Evolutionary conservation across 352 stramenopile species (phyloP).

Genomic region (Phytophthora sojae): DNA sequence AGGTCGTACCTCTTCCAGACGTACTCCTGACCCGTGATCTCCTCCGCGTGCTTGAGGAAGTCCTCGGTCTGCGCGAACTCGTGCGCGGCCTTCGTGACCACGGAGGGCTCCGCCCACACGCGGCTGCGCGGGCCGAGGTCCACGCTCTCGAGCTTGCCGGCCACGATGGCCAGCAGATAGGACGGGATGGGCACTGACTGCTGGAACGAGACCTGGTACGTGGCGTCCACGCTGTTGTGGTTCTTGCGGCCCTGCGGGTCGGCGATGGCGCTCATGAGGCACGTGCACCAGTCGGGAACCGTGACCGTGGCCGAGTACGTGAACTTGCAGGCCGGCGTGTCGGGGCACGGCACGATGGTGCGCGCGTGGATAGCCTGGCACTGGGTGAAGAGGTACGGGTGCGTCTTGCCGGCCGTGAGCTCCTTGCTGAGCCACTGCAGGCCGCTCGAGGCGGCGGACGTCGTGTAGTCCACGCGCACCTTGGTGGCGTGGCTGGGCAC

Average conservation of each 20-base stretch:
- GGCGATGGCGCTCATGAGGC: conserved; percentile 91
- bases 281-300: conserved; percentile 93
- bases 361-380: conserved; percentile 96
- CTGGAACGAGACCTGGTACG: conserved; percentile 72
- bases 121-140: conserved; percentile 89
- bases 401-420: conserved; percentile 94
- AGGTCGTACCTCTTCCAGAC: conserved; percentile 98
- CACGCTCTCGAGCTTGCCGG: conserved; percentile 89
- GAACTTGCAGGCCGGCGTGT: conserved; percentile 94
- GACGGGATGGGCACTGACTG: conserved; percentile 95
- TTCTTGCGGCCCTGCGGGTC: conserved; percentile 34
- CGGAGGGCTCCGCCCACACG: conserved; percentile 95
- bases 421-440: conserved; percentile 93
- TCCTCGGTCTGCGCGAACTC: conserved; percentile 97
- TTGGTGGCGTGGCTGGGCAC: conserved; percentile 54
- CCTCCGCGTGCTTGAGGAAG: conserved; percentile 93
- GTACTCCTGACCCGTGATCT: conserved; percentile 93
- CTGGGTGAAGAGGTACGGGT: conserved; percentile 96
- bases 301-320: conserved; percentile 94
- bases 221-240: conserved; percentile 32
- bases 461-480: conserved; percentile 85
- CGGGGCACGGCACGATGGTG: conserved; percentile 95
- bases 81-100: conserved; percentile 93
- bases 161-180: conserved; percentile 96
- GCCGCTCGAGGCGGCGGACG: conserved; percentile 70